A percentile compares a stretch with the other conserved stretches of the same genome.
These are phyloP conservation scores for Pittosporum tobira DNA, from an alignment of 129 eudicot genomes.

Conservation along the genomic window DNA sequence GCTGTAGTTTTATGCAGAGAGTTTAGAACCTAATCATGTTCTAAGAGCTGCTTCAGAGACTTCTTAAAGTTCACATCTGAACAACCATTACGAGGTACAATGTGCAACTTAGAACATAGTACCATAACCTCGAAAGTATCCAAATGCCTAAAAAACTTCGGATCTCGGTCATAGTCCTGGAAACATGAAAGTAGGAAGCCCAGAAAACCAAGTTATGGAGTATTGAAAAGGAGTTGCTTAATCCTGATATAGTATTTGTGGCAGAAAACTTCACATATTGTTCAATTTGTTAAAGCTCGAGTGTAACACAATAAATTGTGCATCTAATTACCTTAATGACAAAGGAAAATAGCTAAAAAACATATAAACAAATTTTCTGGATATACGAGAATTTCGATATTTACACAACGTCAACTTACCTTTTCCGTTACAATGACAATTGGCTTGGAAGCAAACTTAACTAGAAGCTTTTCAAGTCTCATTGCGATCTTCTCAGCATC, in stretches of 20 bases:
- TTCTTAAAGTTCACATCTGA: slow-evolving; percentile 47
- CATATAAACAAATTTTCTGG: background rate
- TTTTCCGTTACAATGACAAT: slow-evolving; percentile 62
- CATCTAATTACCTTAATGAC: background rate
- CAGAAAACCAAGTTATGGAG: background rate
- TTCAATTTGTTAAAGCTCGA: background rate
- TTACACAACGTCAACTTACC: slow-evolving; percentile 29
- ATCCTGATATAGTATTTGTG: background rate
- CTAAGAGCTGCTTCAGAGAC: slow-evolving; percentile 28
- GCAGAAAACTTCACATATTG: no score
- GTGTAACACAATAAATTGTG: background rate
- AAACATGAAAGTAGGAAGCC: slow-evolving; percentile 8
- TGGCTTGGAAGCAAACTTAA: slow-evolving; percentile 44
- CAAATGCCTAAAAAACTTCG: slow-evolving; percentile 32
- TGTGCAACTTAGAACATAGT: slow-evolving; percentile 58
- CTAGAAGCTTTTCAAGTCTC: slow-evolving; percentile 49
- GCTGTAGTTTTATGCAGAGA: no score
- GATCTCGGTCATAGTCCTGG: slow-evolving; percentile 88
- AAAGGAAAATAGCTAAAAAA: background rate
- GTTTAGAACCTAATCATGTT: no score
- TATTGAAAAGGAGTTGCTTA: background rate
- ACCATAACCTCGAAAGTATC: slow-evolving; percentile 57
- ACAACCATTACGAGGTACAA: slow-evolving; percentile 33
- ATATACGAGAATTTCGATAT: background rate
- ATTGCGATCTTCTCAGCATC: slow-evolving; percentile 44